Conservation (phyloP, 805 yeast genomes). For the Saccharomycopsis babjevae region DNA sequence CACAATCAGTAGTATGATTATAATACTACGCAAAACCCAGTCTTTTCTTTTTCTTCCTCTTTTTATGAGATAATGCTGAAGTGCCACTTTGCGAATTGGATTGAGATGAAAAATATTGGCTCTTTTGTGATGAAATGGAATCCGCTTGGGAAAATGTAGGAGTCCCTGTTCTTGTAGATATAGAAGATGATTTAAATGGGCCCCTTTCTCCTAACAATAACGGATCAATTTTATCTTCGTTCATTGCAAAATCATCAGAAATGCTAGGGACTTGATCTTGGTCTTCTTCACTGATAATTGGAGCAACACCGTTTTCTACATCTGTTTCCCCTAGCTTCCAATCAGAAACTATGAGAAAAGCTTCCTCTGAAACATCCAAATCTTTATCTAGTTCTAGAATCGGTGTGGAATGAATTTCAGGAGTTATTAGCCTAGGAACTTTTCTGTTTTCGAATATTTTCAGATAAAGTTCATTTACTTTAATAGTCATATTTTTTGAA, state of each 20-base stretch:
- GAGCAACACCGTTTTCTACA: background rate
- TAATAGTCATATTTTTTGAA: background rate
- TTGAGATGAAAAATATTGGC: background rate
- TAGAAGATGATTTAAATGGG: too few relatives aligned
- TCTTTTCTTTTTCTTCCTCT: background rate
- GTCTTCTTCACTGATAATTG: background rate
- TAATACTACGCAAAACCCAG: background rate
- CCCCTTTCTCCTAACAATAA: too few relatives aligned
- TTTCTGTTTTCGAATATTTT: background rate
- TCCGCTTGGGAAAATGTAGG: background rate
- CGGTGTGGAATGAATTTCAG: background rate
- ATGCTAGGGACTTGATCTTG: too few relatives aligned
- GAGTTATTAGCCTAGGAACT: background rate
- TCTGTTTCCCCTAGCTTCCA: background rate
- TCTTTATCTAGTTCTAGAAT: background rate
- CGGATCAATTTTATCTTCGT: background rate
- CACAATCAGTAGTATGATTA: constrained; percentile 13
- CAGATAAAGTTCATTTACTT: background rate
- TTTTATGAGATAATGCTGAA: background rate
- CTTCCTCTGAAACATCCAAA: background rate
- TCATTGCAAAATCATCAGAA: too few relatives aligned
- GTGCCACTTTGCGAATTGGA: background rate
- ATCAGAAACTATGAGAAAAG: background rate
- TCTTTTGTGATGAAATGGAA: background rate
- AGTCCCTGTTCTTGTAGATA: background rate